Base-by-base conservation (phyloP, 163 green algal genomes). In the Chlamydomonas reinhardtii region DNA sequence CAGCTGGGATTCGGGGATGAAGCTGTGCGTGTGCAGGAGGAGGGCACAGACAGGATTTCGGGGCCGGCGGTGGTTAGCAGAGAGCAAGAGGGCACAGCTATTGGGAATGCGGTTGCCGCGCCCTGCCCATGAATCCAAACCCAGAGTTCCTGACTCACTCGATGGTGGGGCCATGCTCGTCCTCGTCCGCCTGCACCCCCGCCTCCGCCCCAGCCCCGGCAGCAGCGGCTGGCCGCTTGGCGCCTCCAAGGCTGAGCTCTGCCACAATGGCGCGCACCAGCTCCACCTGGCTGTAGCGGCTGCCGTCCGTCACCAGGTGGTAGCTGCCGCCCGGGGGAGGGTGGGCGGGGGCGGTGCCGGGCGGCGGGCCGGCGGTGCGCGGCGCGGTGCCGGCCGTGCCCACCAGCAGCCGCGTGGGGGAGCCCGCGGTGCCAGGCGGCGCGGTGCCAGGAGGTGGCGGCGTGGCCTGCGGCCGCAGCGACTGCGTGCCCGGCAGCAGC, bases 301-400 rank as follows among this genome's bases (percentile, higher is more conserved):
- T 86, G 39, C 81, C 75, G 72, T 93, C 90, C 1, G 72, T 65
- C 25, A 89, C 90, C 75, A 93, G 61, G 34, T 82, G 34, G 87
- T 93, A 93, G 75, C 39, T 27, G 29, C 68, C 35, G 43, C 59
- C 68, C 65, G 54, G 66, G 29, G 61, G 29, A 1, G 1, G 6
- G 14, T 4, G 8, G 9, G 22, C 59, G n/a, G 32, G 6, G 17
- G 32, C 62, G 31, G 75, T n/a, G 15, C 31, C 59, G 39, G 48
- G 32, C 61, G 39, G 76, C 20, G 54, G 39, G 8, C 31, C 14
- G 39, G 61, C 71, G 43, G 39, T 52, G 48, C 48, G 48, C 48
- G 48, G 48, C n/a, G 31, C 27, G 34, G 65, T 22, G 22, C 61
- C 37, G 17, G 70, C 81, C 24, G 43, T 35, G 31, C 37, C 72